A percentile compares a stretch with the other conserved stretches of the same genome.
These are phyloP conservation scores for Sporothrix variecibatus DNA, from an alignment of 2,329 filamentous ascomycete species.

Conservation along the genomic window DNA sequence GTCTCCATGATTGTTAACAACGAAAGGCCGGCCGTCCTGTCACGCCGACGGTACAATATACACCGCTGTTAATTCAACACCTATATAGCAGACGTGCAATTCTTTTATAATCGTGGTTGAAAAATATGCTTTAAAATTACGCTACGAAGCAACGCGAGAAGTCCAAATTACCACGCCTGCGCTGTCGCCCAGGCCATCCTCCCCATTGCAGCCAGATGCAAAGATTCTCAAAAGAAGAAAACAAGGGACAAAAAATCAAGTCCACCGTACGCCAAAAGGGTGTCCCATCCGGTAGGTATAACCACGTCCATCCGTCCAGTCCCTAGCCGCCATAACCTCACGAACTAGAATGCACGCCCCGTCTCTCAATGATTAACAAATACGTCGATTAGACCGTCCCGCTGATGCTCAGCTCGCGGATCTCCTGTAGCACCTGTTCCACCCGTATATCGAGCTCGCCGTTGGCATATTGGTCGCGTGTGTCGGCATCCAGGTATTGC, in stretches of 20 bases:
- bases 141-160: not conserved
- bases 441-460: constrained; percentile 89
- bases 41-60: not conserved
- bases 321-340: not conserved
- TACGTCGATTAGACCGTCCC: constrained; percentile 55
- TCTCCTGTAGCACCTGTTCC: constrained; percentile 95
- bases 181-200: not conserved
- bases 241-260: not conserved
- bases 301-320: not conserved
- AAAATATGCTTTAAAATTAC: not conserved
- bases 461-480: constrained; percentile 91
- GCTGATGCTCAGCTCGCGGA: constrained; percentile 91
- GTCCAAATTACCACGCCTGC: not conserved
- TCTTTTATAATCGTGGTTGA: not conserved
- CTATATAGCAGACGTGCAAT: not conserved
- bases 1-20: too few species aligned
- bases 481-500: constrained; percentile 95
- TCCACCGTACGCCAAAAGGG: constrained; percentile 10
- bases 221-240: not conserved
- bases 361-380: not conserved
- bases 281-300: not conserved
- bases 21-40: too few species aligned
- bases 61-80: not conserved
- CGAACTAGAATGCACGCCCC: not conserved
- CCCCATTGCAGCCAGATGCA: not conserved